Evolutionary conservation across 331 rosid genomes (phyloP), one percentile per base, ranked within the genome.

Genomic region (Erythrophleum ivorense): DNA sequence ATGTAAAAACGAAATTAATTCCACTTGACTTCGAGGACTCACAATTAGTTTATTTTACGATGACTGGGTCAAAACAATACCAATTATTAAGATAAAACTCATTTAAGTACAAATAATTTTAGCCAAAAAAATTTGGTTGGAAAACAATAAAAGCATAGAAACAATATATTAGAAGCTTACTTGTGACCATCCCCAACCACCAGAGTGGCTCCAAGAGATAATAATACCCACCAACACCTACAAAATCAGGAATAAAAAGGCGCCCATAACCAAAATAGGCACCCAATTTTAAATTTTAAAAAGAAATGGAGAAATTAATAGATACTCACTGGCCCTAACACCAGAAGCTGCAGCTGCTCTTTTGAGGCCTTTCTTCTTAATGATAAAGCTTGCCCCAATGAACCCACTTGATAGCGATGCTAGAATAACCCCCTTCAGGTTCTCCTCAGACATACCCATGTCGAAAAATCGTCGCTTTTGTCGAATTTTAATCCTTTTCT

Each of bases 121-220:
- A 38, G 41, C 5, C 3, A 38, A 38, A 38, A 38, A 38, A 38
- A 38, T 24, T 24, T 24, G 72, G 73, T 5, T 29, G 14, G 54
- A 48, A 77, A 16, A 80, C 6, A 63, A 60, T 41, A 41, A 46
- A 65, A 79, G 41, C 69, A 67, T 55, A 18, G 40, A 64, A 34
- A 4, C 57, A 65, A 52, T 15, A 69, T 15, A 63, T 29, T 41
- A 3, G 40, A 58, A 33, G 78, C 93, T 90, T 86, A 94, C 98
- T 89, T 78, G 90, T 92, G 74, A 88, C 45, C 92, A 90, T 68
- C 73, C 98, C 98, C 12, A 91, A 50, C 98, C 98, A 92, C 98
- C 98, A 92, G 1, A 92, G 89, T 87, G 98, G 97, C 84, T 94
- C 97, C 86, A 90, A 78, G 70, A 94, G 97, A 84, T 94, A 94